Evolutionary conservation across 2,329 filamentous ascomycete species (phyloP), one percentile per base, ranked within the genome.

Genomic region (Sporothrix sp.): DNA sequence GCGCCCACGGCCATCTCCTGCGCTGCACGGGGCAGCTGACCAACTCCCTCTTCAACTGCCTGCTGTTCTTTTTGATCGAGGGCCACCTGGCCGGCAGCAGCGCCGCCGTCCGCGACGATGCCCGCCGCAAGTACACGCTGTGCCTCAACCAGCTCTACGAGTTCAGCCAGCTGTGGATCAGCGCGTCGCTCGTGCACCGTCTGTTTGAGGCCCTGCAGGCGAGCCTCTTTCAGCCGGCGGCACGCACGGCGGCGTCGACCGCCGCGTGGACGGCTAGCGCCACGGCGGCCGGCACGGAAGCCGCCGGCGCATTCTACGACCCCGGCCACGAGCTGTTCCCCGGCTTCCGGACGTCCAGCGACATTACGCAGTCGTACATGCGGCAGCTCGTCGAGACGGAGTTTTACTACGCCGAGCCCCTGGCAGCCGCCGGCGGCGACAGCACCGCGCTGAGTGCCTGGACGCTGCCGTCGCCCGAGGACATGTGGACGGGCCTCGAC

Each of bases 111-210:
- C 46, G 52, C 36, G 36, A 47, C 21, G 54, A 56, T 18, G 52
- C 54, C 11, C 45, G 51, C 35, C 50, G 33, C 36, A 56, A 56
- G 44, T 56, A 54, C 37, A 44, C 40, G 14, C 43, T 48, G 27
- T 56, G 54, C 42, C 50, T 56, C 25, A 46, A 54, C 40, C 35
- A 43, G 20, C 52, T 54, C 7, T 54, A 56, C 52, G 54, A 54
- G 7, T 54, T 56, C 18, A 54, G 54, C 46, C 52, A 52, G 43
- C 46, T 54, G n/a, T 54, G 52, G 54, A 33, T 52, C 42, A 48
- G 48, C 38, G 54, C 54, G 0, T 54, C 54, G 6, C 39, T 54
- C n/a, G 48, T 52, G 3, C 54, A 56, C 23, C 50, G 52, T 1
- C 52, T 56, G 3, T 56, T 56, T 30, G 50, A 54, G 39, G 40